Base-by-base conservation (phyloP, 768 basidiomycete genomes). In the Albatrellus ellisii region DNA sequence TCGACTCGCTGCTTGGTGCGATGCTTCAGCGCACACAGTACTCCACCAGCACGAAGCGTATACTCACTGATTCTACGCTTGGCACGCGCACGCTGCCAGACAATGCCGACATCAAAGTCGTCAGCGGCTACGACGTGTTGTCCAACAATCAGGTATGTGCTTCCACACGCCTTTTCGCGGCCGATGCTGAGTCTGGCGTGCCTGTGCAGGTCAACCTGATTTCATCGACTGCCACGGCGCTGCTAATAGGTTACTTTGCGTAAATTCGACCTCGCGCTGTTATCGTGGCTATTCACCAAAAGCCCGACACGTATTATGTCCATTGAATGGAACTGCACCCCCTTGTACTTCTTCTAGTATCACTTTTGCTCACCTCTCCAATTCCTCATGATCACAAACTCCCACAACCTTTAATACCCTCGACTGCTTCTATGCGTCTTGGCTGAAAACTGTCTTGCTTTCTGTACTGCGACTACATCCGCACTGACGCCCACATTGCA, bases 1-100 rank as follows among this genome's bases (percentile, higher is more conserved):
- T 89, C 38, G 92, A 97, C 56, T 90, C 86, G 0, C 32, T 95
- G 10, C 65, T 95, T 14, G 92, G 92, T 2, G 89, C 91, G 4
- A 89, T 85, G 4, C 56, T 94, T 1, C 92, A 97, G 52, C 65
- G 70, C 41, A 89, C 88, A 4, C 70, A 77, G 21, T 94, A 79
- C 60, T 79, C 80, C 4, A 61, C 61, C 34, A 62, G 64, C 17
- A 70, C 68, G 48, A 76, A 76, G 51, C 61, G 70, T 33, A 67
- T 95, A 37, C 63, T 87, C 11, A 76, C 79, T 36, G 77, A 84
- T 49, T 58, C 62, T 1, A 56, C 57, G 9, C 48, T 47, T 26
- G 44, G 54, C 17, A 32, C 36, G 24, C 47, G 45, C 3, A 9
- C 17, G 21, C 20, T 11, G 20, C n/a, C n/a, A n/a, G 53, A 45